These are phyloP conservation scores for Citrus australasica DNA, from an alignment of 345 rosid genomes.

Conservation along the genomic window DNA sequence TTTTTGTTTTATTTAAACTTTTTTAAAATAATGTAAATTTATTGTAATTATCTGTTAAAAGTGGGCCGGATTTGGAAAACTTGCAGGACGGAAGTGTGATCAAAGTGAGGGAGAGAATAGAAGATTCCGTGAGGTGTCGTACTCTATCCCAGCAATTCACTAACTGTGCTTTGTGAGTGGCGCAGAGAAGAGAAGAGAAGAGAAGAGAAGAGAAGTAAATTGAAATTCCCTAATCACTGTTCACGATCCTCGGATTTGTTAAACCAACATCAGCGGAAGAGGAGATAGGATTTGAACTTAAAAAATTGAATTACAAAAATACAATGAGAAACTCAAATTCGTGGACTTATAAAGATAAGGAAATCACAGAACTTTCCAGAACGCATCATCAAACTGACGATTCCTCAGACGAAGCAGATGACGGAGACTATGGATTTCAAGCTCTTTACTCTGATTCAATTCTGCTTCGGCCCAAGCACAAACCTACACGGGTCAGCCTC, in stretches of 20 bases:
- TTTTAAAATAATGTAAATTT: too few relatives aligned
- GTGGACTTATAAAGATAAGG: constrained; percentile 36
- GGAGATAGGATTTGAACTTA: not conserved
- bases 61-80: too few relatives aligned
- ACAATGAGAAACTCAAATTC: constrained; percentile 21
- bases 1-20: too few relatives aligned
- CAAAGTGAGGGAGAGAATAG: too few relatives aligned
- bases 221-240: not conserved
- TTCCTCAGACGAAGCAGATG: constrained; percentile 28
- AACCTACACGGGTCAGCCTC: not conserved
- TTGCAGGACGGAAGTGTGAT: too few relatives aligned
- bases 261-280: not conserved
- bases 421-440: constrained; percentile 6
- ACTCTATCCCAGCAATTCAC: not conserved
- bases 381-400: constrained; percentile 10
- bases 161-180: not conserved
- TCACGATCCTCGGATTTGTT: not conserved
- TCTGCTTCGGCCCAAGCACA: not conserved
- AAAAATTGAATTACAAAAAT: not conserved
- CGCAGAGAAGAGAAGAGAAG: not conserved
- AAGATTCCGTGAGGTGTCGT: too few relatives aligned
- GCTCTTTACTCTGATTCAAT: constrained; percentile 21
- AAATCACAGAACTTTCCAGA: constrained; percentile 24
- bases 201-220: not conserved
- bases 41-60: too few relatives aligned